phyloP scores from a whole-genome alignment of 1,139 yeast genomes.

The Blastobotrys arbuscula region DNA sequence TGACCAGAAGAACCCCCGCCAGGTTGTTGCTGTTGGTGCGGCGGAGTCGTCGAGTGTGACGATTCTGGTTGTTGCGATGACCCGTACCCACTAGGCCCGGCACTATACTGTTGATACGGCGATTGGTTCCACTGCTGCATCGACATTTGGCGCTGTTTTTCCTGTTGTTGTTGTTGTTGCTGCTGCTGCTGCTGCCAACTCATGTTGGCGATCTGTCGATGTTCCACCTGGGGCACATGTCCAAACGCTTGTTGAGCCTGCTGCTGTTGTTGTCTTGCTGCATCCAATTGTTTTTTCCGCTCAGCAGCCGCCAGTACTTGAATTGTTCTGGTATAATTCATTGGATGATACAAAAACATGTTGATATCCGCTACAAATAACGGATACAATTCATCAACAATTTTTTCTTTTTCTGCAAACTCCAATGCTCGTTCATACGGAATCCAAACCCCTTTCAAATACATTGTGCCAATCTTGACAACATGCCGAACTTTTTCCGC shows the following conservation, averaged over 20 bases:
- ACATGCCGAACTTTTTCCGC: slow-evolving; percentile 84
- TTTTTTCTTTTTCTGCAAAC: slow-evolving; percentile 82
- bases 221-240: slow-evolving; percentile 1
- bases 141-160: too few species aligned
- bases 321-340: slow-evolving; percentile 33
- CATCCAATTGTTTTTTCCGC: slow-evolving; percentile 28
- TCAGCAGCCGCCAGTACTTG: slow-evolving; percentile 37
- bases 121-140: slow-evolving; percentile 10
- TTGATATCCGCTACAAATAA: slow-evolving; percentile 82
- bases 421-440: slow-evolving; percentile 88
- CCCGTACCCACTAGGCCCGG: slow-evolving; percentile 3
- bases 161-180: slow-evolving; percentile 6
- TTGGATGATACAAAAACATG: slow-evolving; percentile 28
- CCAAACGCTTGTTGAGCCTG: slow-evolving; percentile 15
- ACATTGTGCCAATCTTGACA: slow-evolving; percentile 93
- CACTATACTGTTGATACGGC: neutral
- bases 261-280: slow-evolving; percentile 20
- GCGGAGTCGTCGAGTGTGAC: neutral
- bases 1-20: neutral
- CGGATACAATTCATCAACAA: slow-evolving; percentile 77
- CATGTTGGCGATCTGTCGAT: neutral
- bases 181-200: slow-evolving; percentile 12
- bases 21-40: neutral
- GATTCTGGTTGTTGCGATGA: neutral
- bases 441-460: slow-evolving; percentile 93